Evolutionary conservation across 257 asterid genomes (phyloP).

Genomic region (Solanum sparsipilum): DNA sequence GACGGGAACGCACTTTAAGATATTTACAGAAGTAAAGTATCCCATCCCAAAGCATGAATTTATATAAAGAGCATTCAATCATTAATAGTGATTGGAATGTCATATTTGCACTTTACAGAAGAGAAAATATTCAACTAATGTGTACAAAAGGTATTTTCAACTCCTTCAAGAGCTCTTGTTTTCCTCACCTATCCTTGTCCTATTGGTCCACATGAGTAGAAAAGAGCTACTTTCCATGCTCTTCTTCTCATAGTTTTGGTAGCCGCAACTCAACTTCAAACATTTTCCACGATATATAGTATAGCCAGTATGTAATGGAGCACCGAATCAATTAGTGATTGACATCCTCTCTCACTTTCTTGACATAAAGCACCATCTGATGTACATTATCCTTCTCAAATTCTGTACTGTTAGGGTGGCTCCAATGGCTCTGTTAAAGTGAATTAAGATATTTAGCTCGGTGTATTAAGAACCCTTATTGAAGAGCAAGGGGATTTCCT

Average conservation of each 20-base stretch:
- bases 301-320: background rate
- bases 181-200: background rate
- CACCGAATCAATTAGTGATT: background rate
- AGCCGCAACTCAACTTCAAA: background rate
- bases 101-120: background rate
- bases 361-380: background rate
- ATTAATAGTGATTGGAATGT: background rate
- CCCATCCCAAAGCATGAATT: background rate
- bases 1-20: background rate
- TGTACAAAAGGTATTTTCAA: background rate
- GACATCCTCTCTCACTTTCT: background rate
- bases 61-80: background rate
- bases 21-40: background rate
- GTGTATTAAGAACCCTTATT: background rate
- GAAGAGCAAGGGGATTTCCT: background rate
- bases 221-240: background rate
- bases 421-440: background rate
- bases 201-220: background rate
- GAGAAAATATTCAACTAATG: background rate
- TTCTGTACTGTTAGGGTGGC: background rate
- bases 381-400: background rate
- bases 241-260: background rate
- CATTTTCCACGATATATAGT: background rate
- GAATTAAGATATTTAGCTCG: background rate
- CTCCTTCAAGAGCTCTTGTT: background rate